Evolutionary conservation across 148 eudicot species (phyloP).

Genomic region (Rheum nobile): DNA sequence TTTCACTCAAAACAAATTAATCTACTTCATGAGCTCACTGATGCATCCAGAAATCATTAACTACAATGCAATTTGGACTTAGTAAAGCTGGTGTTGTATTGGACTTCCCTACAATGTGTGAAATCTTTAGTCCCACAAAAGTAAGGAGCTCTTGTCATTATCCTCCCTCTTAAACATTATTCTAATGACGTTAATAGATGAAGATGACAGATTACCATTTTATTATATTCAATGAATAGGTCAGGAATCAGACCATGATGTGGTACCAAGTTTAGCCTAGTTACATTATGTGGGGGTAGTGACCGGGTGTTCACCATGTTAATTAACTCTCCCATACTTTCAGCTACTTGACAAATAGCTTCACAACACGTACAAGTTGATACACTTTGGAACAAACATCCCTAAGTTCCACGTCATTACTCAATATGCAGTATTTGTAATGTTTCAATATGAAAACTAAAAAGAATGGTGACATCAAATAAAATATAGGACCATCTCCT

Average conservation of each 20-base stretch:
- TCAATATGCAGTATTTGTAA: neutral
- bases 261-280: neutral
- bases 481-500: neutral
- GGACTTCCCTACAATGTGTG: neutral
- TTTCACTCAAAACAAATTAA: neutral
- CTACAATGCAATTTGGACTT: neutral
- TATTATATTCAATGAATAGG: neutral
- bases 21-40: too few species aligned
- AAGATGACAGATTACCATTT: neutral
- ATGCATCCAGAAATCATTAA: too few species aligned
- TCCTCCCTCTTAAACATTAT: neutral
- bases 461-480: neutral
- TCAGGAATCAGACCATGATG: neutral
- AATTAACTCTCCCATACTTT: neutral
- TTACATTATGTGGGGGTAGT: neutral
- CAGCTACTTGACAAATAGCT: conserved; percentile 1
- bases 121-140: neutral
- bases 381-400: neutral
- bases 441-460: neutral
- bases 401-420: neutral
- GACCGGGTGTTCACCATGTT: neutral
- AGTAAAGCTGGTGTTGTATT: too few species aligned
- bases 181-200: neutral
- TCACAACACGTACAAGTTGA: too few species aligned
- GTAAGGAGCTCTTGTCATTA: neutral